Evolutionary conservation across 2,329 filamentous ascomycete genomes (phyloP), one percentile per base, ranked within the genome.

Genomic region (Trichoderma breve): DNA sequence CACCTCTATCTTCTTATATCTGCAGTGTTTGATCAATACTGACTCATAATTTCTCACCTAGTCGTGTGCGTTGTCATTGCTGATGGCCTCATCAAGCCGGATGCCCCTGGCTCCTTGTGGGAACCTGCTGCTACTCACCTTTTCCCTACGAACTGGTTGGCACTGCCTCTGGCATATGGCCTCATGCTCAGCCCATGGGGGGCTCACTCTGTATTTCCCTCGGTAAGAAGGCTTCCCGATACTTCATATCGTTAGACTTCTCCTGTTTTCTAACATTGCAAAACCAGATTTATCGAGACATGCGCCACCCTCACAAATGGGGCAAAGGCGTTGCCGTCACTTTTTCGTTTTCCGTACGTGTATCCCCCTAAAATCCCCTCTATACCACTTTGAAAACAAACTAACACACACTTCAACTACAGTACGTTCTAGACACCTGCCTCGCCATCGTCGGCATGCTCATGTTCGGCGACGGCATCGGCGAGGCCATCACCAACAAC

Each of bases 401-500:
- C 71, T 70, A n/a, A 70, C 60, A 18, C n/a, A 61, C 8, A 6
- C 7, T 4, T 4, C 47, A 43, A 43, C 3, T 43, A 18, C 71
- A 92, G 89, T 95, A 93, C 80, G 79, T 93, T 24, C 87, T 98
- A 14, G 95, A 98, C 80, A 86, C 91, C 30, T 88, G 90, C 60
- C 94, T 97, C 79, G 95, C 94, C 30, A 88, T 96, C 58, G 89
- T 93, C 12, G 95, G 96, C 51, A 88, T 96, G 72, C 86, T 98
- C 74, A 98, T 99, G 95, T 99, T 98, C 80, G 95, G 95, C 73
- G 93, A 97, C 76, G 87, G 84, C n/a, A 93, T 97, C 69, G 88
- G 87, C 71, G 95, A 97, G 74, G 94, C 97, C 80, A 91, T 98
- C 79, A 98, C 96, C 0, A 92, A 92, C 77, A 98, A 97, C 82